phyloP scores from a whole-genome alignment of 129 eudicot species.

The carrot (Daucus carota) region DH1_v3.0 NC_030383.2:49593001-49593500 shows the following conservation, averaged over 20 bases:
- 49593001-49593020: too few species aligned
- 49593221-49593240: not conserved
- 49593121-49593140: too few species aligned
- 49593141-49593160: too few species aligned
- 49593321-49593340: not conserved
- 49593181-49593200: constrained; percentile 50
- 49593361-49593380: constrained; percentile 90
- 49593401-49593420: constrained; percentile 89
- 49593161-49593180: too few species aligned
- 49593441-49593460: constrained; percentile 74
- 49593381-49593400: constrained; percentile 78
- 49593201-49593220: not conserved
- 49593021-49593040: too few species aligned
- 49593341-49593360: constrained; percentile 36
- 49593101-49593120: too few species aligned
- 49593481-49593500: constrained; percentile 82
- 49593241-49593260: not conserved
- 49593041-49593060: too few species aligned
- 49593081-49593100: too few species aligned
- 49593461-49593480: constrained; percentile 94
- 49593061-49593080: too few species aligned
- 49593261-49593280: too few species aligned
- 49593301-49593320: not conserved
- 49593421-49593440: constrained; percentile 94
- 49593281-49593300: too few species aligned